phyloP scores from a whole-genome alignment of 2,329 filamentous ascomycete species.

The Trichoderma brevicompactum region DNA sequence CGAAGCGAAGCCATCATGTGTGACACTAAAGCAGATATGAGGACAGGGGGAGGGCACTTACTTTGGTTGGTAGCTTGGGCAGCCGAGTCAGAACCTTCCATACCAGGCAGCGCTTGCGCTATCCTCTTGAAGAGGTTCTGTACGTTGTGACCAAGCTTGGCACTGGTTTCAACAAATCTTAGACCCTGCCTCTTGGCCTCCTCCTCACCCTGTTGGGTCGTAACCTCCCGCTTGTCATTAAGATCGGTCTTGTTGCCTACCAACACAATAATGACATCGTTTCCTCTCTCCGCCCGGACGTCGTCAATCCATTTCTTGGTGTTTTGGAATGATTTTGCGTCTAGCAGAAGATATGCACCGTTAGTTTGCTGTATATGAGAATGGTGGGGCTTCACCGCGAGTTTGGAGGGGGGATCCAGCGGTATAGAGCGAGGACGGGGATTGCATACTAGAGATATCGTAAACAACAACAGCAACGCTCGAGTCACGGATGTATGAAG shows the following conservation, averaged over 20 bases:
- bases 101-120: constrained; percentile 94
- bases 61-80: constrained; percentile 76
- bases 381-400: constrained; percentile 28
- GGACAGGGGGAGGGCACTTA: constrained; percentile 49
- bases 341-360: constrained; percentile 45
- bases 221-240: constrained; percentile 97
- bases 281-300: constrained; percentile 91
- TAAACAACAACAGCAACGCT: constrained; percentile 98
- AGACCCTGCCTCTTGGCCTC: constrained; percentile 97
- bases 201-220: constrained; percentile 92
- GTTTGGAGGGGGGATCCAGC: constrained; percentile 9
- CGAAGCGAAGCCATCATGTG: not conserved
- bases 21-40: not conserved
- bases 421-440: constrained; percentile 26
- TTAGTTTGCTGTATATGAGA: constrained; percentile 31
- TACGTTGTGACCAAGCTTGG: constrained; percentile 96
- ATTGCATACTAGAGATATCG: constrained; percentile 80
- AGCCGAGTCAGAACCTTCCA: constrained; percentile 87
- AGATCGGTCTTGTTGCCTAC: constrained; percentile 99
- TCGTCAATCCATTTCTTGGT: constrained; percentile 99
- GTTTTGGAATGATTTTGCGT: constrained; percentile 96
- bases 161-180: constrained; percentile 99
- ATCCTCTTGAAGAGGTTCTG: constrained; percentile 98
- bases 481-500: constrained; percentile 97
- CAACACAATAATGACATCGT: constrained; percentile 97